A percentile compares a stretch with the other conserved stretches of the same genome.
Conservation (phyloP, 2,329 filamentous ascomycete genomes). For the Orbilia oligospora region DNA sequence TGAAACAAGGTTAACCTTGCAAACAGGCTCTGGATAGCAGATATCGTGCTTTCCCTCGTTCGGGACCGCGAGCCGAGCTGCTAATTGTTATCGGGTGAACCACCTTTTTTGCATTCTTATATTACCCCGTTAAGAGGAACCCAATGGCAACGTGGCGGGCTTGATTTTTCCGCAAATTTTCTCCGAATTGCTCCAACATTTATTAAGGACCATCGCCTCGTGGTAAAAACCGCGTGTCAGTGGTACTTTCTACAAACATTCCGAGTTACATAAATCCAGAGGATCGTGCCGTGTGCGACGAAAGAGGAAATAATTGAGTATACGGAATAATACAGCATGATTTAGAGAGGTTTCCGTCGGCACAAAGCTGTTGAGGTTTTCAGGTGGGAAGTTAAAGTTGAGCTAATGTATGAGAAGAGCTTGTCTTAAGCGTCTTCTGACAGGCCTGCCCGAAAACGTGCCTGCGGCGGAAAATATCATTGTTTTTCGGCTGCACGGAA, state of each 20-base stretch:
- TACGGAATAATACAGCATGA: conserved; percentile 12
- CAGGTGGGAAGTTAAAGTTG: conserved; percentile 1
- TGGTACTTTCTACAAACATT: conserved; percentile 48
- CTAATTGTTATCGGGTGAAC: conserved; percentile 58
- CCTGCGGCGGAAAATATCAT: conserved; percentile 60
- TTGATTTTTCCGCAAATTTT: conserved; percentile 62
- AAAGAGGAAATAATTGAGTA: conserved; percentile 12
- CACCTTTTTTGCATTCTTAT: conserved; percentile 46
- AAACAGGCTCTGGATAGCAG: conserved; percentile 51
- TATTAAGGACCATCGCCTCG: conserved; percentile 49
- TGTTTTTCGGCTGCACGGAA: conserved; percentile 60
- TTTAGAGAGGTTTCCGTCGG: not conserved
- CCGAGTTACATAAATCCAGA: conserved; percentile 29
- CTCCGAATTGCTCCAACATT: conserved; percentile 58
- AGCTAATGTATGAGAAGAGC: conserved; percentile 26
- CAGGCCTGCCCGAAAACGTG: conserved; percentile 58
- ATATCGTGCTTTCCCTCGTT: conserved; percentile 61
- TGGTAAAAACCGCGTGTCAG: conserved; percentile 40
- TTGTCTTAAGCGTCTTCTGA: conserved; percentile 25
- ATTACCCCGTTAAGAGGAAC: conserved; percentile 55
- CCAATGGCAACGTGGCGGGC: conserved; percentile 61
- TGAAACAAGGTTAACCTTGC: conserved; percentile 55
- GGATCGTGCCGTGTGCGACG: conserved; percentile 36
- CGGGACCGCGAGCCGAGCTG: conserved; percentile 61
- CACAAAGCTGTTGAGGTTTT: conserved; percentile 13